These are phyloP conservation scores for Fomitiporia mediterranea DNA, from an alignment of 1,284 basidiomycete genomes.

Conservation along the genomic window DNA sequence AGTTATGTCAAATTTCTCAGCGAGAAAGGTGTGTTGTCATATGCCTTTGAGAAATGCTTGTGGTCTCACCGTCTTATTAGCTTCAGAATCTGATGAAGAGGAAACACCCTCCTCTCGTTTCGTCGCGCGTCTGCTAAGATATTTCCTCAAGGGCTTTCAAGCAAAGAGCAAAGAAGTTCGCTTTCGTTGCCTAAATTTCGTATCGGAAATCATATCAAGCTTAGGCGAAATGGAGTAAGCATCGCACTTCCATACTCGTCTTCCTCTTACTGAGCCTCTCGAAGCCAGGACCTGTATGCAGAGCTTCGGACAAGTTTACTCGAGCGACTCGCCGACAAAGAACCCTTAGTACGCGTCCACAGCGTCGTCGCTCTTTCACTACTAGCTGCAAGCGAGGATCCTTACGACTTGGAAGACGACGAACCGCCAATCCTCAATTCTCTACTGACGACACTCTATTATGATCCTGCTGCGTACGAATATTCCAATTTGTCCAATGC, in stretches of 20 bases:
- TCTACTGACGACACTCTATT: conserved; percentile 11
- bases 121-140: conserved; percentile 66
- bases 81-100: conserved; percentile 28
- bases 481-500: background rate
- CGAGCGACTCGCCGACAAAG: conserved; percentile 17
- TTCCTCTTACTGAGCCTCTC: background rate
- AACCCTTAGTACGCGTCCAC: conserved; percentile 15
- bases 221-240: conserved; percentile 79
- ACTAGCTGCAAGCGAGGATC: conserved; percentile 18
- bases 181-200: conserved; percentile 73
- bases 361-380: conserved; percentile 13
- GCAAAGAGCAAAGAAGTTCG: conserved; percentile 90
- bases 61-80: background rate
- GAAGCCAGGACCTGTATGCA: conserved; percentile 19
- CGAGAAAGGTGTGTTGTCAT: conserved; percentile 14
- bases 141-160: conserved; percentile 78
- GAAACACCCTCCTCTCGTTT: conserved; percentile 76
- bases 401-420: conserved; percentile 19
- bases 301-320: conserved; percentile 11
- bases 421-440: conserved; percentile 17
- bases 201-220: conserved; percentile 76
- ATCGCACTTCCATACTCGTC: background rate
- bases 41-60: background rate
- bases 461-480: conserved; percentile 18
- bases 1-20: conserved; percentile 18